Percentiles rank a stretch among this genome's conserved stretches.
phyloP scores from a whole-genome alignment of 2,329 filamentous ascomycete genomes.

The Metarhizium brunneum region DNA sequence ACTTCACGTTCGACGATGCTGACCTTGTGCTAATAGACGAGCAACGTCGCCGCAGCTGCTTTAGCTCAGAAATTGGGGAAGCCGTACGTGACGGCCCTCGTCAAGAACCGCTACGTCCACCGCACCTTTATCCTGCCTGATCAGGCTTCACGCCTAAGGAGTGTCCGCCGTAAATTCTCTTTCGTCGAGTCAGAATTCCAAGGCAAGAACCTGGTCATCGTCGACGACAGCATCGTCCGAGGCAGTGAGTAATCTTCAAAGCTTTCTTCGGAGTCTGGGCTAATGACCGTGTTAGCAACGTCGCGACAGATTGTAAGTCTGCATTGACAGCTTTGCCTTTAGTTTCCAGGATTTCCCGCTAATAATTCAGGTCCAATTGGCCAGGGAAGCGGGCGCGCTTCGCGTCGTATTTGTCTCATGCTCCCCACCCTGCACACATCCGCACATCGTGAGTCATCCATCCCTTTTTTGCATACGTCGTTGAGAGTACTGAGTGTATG shows the following conservation, averaged over 20 bases:
- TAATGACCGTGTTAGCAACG: constrained; percentile 5
- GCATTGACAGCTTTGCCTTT: neutral
- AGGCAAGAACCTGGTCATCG: constrained; percentile 68
- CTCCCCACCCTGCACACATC: constrained; percentile 72
- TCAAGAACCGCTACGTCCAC: constrained; percentile 54
- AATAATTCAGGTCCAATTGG: constrained; percentile 47
- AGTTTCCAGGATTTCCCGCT: neutral
- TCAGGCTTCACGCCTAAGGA: constrained; percentile 59
- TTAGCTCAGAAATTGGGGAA: constrained; percentile 68
- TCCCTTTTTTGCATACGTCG: neutral
- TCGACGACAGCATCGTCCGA: constrained; percentile 85
- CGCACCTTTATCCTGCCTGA: constrained; percentile 13
- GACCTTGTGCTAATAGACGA: constrained; percentile 42
- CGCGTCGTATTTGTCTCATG: constrained; percentile 79
- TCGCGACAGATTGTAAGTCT: constrained; percentile 14
- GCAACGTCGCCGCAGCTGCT: constrained; percentile 68
- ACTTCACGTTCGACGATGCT: constrained; percentile 1
- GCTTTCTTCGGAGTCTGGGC: constrained; percentile 41
- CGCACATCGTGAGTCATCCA: constrained; percentile 64
- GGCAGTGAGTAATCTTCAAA: constrained; percentile 21
- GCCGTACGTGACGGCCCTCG: constrained; percentile 71
- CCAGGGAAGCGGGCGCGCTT: constrained; percentile 69
- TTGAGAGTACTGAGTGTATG: neutral
- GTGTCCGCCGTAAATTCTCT: constrained; percentile 82
- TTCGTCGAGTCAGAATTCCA: constrained; percentile 80